phyloP scores from a whole-genome alignment of 2,329 filamentous ascomycete genomes.

The Cercospora janseana region DNA sequence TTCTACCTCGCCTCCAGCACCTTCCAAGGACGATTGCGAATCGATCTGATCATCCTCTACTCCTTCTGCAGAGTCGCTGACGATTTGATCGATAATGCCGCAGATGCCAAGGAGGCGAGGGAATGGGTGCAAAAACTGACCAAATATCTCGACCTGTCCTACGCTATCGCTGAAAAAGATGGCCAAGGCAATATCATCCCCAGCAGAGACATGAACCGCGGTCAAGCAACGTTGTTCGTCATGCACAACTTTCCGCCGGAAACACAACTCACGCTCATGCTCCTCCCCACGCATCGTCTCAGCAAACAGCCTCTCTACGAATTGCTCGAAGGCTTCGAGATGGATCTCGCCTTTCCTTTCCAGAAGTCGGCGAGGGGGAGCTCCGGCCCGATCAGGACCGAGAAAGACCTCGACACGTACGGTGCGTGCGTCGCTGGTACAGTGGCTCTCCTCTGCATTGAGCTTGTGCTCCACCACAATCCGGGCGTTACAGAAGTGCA shows the following conservation, averaged over 20 bases:
- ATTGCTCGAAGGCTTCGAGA: conserved; percentile 66
- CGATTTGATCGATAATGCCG: conserved; percentile 67
- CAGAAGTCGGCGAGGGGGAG: conserved; percentile 12
- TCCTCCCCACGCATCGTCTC: conserved; percentile 59
- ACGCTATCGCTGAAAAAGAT: conserved; percentile 37
- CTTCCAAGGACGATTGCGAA: conserved; percentile 65
- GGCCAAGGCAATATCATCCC: conserved; percentile 30
- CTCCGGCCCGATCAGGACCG: conserved; percentile 55
- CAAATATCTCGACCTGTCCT: conserved; percentile 57
- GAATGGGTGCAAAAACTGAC: conserved; percentile 60
- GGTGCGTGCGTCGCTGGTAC: conserved; percentile 69
- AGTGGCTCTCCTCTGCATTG: conserved; percentile 66
- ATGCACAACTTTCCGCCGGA: conserved; percentile 53
- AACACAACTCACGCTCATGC: conserved; percentile 55
- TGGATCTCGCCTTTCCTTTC: conserved; percentile 59
- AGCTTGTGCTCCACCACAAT: conserved; percentile 63
- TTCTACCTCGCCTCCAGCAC: conserved; percentile 71
- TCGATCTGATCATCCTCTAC: conserved; percentile 67
- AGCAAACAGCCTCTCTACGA: conserved; percentile 60
- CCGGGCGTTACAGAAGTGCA: conserved; percentile 32
- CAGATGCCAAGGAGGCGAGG: conserved; percentile 52
- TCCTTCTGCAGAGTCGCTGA: conserved; percentile 73
- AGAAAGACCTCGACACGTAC: conserved; percentile 61
- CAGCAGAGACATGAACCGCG: conserved; percentile 34
- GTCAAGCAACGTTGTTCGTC: conserved; percentile 42